Percentiles rank a stretch among this genome's conserved stretches.
Conservation (phyloP, 164 flowering plant species). For the Cinnamomum micranthum region DNA sequence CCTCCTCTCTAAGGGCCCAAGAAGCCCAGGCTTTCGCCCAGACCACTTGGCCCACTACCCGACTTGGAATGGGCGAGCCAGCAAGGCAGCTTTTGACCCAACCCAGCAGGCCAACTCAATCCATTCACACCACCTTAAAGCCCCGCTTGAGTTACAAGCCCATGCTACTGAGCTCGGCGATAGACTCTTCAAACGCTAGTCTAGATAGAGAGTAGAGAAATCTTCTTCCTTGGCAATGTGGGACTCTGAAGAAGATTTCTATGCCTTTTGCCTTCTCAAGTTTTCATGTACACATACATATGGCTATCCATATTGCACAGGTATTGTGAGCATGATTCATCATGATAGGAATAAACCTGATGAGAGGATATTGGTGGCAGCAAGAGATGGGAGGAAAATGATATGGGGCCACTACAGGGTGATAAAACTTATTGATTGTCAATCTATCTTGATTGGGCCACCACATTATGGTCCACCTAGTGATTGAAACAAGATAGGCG, state of each 20-base stretch:
- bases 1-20: not conserved
- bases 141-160: not conserved
- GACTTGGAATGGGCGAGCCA: not conserved
- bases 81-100: not conserved
- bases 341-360: too few relatives aligned
- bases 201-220: not conserved
- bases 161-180: not conserved
- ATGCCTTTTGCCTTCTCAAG: too few relatives aligned
- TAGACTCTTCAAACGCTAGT: not conserved
- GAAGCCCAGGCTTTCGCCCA: slow-evolving; percentile 3
- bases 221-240: not conserved
- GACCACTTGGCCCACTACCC: not conserved
- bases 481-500: too few relatives aligned
- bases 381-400: too few relatives aligned
- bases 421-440: too few relatives aligned
- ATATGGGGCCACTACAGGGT: too few relatives aligned
- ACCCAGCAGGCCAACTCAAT: not conserved
- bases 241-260: not conserved
- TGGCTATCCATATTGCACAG: too few relatives aligned
- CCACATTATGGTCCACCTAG: too few relatives aligned
- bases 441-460: too few relatives aligned
- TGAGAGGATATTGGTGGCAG: too few relatives aligned
- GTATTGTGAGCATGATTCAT: too few relatives aligned
- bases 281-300: too few relatives aligned
- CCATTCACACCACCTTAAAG: not conserved